Evolutionary conservation across 1,284 basidiomycete species (phyloP), one percentile per base, ranked within the genome.

Genomic region (Austroboletus niveus): DNA sequence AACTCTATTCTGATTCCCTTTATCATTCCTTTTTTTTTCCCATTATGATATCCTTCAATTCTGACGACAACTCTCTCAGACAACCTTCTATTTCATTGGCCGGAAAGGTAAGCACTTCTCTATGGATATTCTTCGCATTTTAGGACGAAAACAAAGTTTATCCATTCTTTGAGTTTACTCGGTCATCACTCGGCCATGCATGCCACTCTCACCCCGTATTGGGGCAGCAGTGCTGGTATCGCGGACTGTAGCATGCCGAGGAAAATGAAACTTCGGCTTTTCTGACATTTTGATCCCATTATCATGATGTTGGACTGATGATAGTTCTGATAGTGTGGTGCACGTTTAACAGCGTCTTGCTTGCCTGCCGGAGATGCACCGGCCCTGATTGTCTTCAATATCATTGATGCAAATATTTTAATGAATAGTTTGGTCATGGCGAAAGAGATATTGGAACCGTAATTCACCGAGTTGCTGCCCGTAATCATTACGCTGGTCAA

Each of bases 81-180:
- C 36, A 22, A 14, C 11, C 9, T 2, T 9, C 29, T 29, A 2
- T 20, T 27, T 11, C 14, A 8, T 42, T 17, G 8, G 4, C 27
- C 4, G 2, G 1, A 35, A 30, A 51, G 47, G 63, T 71, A 50
- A 64, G 66, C 55, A 24, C 5, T 52, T 46, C 40, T 35, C 29
- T 9, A 51, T 45, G 11, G 40, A 47, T 45, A 34, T 32, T 1
- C n/a, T 35, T 35, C 4, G 35, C 38, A 20, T 57, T 60, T 47
- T 48, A 68, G 63, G 75, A 80, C 71, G 83, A 86, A 85, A 85
- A 47, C 75, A 68, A 81, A 87, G 85, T 87, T 87, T 78, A 87
- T 87, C 85, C 85, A 87, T 87, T 87, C 85, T 75, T 87, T 86
- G 85, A 87, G 71, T 69, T 71, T 73, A 52, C 72, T 72, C 65